Evolutionary conservation across 2,329 filamentous ascomycete species (phyloP).

Genomic region (Cercospora berteroae): DNA sequence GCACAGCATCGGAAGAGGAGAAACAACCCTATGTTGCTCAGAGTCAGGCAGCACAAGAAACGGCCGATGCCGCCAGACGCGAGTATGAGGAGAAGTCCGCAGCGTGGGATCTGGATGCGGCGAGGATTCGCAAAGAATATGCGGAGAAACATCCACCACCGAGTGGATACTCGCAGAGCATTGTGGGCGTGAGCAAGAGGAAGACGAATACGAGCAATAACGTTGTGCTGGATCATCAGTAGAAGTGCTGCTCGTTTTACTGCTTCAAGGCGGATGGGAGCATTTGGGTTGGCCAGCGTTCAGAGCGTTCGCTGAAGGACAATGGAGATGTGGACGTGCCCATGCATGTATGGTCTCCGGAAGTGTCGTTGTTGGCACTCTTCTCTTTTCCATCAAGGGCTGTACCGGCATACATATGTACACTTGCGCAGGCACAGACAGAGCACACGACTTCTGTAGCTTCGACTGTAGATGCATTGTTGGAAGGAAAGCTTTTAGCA

Average conservation of each 20-base stretch:
- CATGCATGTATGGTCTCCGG: not conserved
- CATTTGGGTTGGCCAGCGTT: not conserved
- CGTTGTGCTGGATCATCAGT: conserved; percentile 33
- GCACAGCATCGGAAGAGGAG: conserved; percentile 66
- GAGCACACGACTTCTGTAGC: not conserved
- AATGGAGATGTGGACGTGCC: not conserved
- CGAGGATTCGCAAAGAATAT: conserved; percentile 46
- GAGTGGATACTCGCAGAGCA: conserved; percentile 8
- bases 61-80: conserved; percentile 58
- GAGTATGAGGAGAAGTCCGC: conserved; percentile 61
- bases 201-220: conserved; percentile 37
- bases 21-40: conserved; percentile 76
- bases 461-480: not conserved
- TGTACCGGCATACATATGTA: not conserved
- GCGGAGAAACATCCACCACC: conserved; percentile 33
- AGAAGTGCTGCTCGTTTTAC: not conserved
- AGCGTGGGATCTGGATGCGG: conserved; percentile 70
- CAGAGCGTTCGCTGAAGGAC: not conserved
- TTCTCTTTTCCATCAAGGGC: not conserved
- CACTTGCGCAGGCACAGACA: not conserved
- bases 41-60: conserved; percentile 67
- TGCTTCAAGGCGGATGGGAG: not conserved
- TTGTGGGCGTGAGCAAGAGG: conserved; percentile 31
- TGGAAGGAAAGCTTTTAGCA: not conserved
- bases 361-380: no score